These are phyloP conservation scores for Botrytis sinoallii DNA, from an alignment of 2,329 filamentous ascomycete species.

Conservation along the genomic window DNA sequence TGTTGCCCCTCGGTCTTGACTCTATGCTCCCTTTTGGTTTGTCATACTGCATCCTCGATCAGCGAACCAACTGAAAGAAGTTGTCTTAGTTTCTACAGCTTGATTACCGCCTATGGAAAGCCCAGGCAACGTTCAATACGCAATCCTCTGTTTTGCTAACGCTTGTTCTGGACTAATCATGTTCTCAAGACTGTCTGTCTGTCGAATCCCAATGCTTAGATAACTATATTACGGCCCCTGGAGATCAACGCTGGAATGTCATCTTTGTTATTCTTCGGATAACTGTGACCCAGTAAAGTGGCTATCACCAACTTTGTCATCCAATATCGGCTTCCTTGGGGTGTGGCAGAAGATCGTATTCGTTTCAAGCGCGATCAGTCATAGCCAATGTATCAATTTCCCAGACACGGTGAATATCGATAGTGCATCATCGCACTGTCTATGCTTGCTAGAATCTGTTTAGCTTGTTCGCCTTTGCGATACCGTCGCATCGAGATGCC, in stretches of 20 bases:
- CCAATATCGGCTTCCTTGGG: not conserved
- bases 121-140: not conserved
- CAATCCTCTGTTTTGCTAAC: not conserved
- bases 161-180: not conserved
- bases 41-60: not conserved
- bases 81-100: not conserved
- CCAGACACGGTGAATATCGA: not conserved
- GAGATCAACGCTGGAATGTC: not conserved
- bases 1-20: not conserved
- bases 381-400: not conserved
- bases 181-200: not conserved
- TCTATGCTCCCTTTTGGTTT: not conserved
- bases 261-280: not conserved
- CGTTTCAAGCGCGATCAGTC: not conserved
- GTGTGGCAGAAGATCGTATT: not conserved
- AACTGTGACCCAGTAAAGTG: not conserved
- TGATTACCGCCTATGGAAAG: too few species aligned
- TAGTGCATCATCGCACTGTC: not conserved
- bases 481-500: not conserved
- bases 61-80: not conserved
- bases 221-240: not conserved
- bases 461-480: conserved; percentile 1
- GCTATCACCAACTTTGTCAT: not conserved
- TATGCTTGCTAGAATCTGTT: not conserved
- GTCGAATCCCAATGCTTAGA: not conserved